Conservation (phyloP, 192 early-diverging fungal species). For the Coemansia sp. region DNA sequence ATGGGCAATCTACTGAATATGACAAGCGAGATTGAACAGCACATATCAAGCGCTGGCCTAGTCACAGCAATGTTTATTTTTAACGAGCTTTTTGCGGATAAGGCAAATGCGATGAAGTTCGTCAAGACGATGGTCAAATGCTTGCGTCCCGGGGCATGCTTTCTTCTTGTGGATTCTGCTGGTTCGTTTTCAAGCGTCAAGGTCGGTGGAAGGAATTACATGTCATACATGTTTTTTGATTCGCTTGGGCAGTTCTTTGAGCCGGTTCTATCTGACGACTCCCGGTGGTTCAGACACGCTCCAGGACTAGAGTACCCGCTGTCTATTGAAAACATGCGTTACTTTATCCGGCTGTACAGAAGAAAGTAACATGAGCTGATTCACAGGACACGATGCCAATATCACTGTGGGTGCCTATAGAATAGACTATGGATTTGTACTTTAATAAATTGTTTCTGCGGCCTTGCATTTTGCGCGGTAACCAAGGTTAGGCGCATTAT, state of each 20-base stretch:
- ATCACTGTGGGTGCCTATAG: too few species aligned
- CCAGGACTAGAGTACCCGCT: conserved; percentile 72
- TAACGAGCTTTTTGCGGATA: conserved; percentile 87
- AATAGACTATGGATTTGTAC: too few species aligned
- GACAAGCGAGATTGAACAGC: conserved; percentile 41
- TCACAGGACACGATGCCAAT: neutral
- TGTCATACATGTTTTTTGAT: conserved; percentile 89
- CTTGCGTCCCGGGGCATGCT: conserved; percentile 65
- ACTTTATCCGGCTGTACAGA: conserved; percentile 83
- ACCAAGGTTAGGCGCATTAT: too few species aligned
- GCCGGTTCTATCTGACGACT: conserved; percentile 66
- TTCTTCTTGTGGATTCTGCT: conserved; percentile 87
- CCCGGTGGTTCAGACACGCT: conserved; percentile 75
- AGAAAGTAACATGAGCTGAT: conserved; percentile 50
- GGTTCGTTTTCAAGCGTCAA: conserved; percentile 88
- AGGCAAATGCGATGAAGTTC: conserved; percentile 73
- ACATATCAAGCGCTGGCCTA: conserved; percentile 62
- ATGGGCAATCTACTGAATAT: conserved; percentile 63
- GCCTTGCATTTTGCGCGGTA: too few species aligned
- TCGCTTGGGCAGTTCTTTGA: conserved; percentile 66
- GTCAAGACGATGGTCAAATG: conserved; percentile 67
- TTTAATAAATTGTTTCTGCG: too few species aligned
- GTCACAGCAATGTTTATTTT: conserved; percentile 91
- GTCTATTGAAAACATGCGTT: conserved; percentile 88
- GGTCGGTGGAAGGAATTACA: conserved; percentile 76